Evolutionary conservation across 176 grass and related monocot genomes (phyloP).

Genomic region (Avena sativa): DNA sequence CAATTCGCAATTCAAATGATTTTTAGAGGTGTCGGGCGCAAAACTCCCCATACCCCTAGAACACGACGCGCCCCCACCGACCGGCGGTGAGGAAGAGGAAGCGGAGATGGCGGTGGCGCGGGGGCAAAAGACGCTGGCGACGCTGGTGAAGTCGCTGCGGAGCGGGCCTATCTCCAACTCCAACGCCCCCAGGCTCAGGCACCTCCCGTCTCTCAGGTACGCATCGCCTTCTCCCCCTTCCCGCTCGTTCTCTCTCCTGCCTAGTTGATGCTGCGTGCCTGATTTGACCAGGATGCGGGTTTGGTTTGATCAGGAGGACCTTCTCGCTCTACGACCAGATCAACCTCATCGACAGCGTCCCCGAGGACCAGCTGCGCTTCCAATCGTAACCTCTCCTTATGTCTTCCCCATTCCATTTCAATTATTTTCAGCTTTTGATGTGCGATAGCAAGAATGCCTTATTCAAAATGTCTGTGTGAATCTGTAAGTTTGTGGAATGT

Average conservation of each 20-base stretch:
- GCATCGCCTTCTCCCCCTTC: background rate
- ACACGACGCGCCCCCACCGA: conserved; percentile 28
- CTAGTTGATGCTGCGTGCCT: background rate
- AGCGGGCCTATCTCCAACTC: conserved; percentile 45
- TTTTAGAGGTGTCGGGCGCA: conserved; percentile 10
- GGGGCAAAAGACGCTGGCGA: conserved; percentile 64
- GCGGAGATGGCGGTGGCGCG: conserved; percentile 49
- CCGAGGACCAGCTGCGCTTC: conserved; percentile 82
- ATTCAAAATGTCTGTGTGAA: background rate
- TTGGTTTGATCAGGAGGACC: conserved; percentile 65
- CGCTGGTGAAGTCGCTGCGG: conserved; percentile 79
- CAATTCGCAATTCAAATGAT: background rate
- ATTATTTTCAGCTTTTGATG: background rate
- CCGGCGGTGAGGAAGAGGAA: conserved; percentile 35
- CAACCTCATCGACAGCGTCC: conserved; percentile 95
- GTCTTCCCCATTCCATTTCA: background rate
- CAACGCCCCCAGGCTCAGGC: conserved; percentile 47
- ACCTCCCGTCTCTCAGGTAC: conserved; percentile 82
- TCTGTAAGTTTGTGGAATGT: conserved; percentile 4
- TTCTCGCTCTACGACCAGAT: conserved; percentile 99
- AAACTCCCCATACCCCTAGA: conserved; percentile 30
- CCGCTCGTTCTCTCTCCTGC: background rate
- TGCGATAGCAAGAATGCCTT: background rate
- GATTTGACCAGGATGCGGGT: background rate
- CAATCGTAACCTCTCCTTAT: conserved; percentile 57